Evolutionary conservation across 2,329 filamentous ascomycete species (phyloP).

Genomic region (Mycocentrospora acerina): DNA sequence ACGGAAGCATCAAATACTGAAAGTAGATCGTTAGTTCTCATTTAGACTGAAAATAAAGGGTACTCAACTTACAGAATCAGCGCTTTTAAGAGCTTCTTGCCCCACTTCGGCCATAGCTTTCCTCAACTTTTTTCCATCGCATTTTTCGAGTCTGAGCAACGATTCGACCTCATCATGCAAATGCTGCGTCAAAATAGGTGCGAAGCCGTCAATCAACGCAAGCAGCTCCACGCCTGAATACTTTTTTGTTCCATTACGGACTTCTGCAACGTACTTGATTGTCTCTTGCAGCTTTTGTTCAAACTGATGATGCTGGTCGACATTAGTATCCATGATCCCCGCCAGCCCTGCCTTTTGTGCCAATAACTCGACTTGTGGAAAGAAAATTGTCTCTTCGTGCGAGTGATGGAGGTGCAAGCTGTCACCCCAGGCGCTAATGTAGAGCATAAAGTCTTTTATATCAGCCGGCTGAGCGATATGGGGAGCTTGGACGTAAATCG

Average conservation of each 20-base stretch:
- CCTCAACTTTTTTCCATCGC: slow-evolving; percentile 9
- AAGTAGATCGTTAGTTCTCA: neutral
- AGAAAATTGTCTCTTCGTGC: slow-evolving; percentile 38
- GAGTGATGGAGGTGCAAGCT: slow-evolving; percentile 42
- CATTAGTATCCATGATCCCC: slow-evolving; percentile 33
- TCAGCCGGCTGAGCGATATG: slow-evolving; percentile 18
- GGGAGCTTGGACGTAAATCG: slow-evolving; percentile 38
- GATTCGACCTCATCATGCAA: slow-evolving; percentile 23
- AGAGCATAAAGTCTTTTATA: slow-evolving; percentile 32
- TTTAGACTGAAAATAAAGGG: neutral
- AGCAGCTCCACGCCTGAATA: slow-evolving; percentile 14
- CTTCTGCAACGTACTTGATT: slow-evolving; percentile 19
- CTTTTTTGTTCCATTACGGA: neutral
- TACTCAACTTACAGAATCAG: slow-evolving; percentile 8
- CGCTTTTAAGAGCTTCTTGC: slow-evolving; percentile 1
- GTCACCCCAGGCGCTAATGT: slow-evolving; percentile 35
- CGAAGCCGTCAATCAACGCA: slow-evolving; percentile 19
- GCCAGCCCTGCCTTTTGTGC: slow-evolving; percentile 20
- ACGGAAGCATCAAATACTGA: slow-evolving; percentile 25
- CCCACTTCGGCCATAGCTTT: slow-evolving; percentile 6
- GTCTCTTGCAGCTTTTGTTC: slow-evolving; percentile 31
- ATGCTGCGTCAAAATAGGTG: slow-evolving; percentile 13
- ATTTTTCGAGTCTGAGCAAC: slow-evolving; percentile 14
- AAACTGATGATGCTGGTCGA: slow-evolving; percentile 39
- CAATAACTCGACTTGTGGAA: slow-evolving; percentile 39